Base-by-base conservation (phyloP, 805 yeast species). In the Starmerella potacharoeniae region DNA sequence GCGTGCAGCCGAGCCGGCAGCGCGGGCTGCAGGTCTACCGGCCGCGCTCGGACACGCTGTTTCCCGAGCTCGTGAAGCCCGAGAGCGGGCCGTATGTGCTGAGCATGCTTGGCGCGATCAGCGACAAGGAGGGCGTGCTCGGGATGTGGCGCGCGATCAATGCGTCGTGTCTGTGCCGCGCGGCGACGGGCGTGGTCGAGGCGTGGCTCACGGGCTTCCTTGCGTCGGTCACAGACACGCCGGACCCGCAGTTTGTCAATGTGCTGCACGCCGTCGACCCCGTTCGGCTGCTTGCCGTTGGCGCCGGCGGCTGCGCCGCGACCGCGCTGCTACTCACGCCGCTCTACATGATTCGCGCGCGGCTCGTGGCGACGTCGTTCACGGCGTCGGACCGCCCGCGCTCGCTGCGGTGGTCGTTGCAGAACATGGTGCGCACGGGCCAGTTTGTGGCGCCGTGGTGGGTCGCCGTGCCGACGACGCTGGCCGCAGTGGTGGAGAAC, bases 191-290 rank as follows among this genome's bases (percentile, higher is more conserved):
- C 49, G 84, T 95, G 0, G 71, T 89, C 47, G 91, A 86, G 65
- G 87, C 96, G 1, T 90, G 97, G 97, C 75, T 89, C 49, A 84
- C 95, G 0, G 96, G 96, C 4, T 79, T 90, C 59, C 66, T 89
- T 7, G 82, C 96, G 5, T 93, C 96, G 2, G 71, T 86, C 47
- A 68, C 86, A 52, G 83, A 85, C 17, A 79, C 88, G 34, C 95
- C 96, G 0, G 97, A 90, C 66, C 96, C 96, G 3, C 80, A 82
- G 58, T 84, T 88, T 66, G 82, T 88, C 61, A 95, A 87, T 59
- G 76, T 60, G 51, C 76, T 86, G 22, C 93, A 86, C 64, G 83
- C 93, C 10, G 80, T 89, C 4, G 88, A 84, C 58, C 88, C 95
- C 1, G 69, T 79, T 49, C 73, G 77, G 51, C 80, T 91, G n/a